Conservation (phyloP, 2,329 filamentous ascomycete genomes). For the Drechslera avenae region DNA sequence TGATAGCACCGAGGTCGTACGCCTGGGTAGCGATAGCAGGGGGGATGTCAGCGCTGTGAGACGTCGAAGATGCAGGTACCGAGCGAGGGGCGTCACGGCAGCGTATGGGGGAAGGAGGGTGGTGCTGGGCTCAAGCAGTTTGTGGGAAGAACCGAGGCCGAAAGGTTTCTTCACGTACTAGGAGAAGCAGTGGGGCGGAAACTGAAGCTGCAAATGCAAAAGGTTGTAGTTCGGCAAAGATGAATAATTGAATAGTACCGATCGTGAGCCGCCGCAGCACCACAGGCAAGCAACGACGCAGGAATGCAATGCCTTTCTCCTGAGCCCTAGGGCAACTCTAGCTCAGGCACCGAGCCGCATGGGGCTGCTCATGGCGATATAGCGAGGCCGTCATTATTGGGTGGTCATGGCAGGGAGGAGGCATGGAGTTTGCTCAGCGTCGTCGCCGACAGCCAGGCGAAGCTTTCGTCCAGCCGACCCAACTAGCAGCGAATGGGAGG, state of each 20-base stretch:
- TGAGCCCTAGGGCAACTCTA: constrained; percentile 29
- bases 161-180: constrained; percentile 36
- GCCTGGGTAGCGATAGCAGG: constrained; percentile 29
- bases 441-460: constrained; percentile 32
- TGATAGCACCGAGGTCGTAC: constrained; percentile 34
- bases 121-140: constrained; percentile 22
- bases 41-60: constrained; percentile 36
- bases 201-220: constrained; percentile 35
- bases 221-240: constrained; percentile 33
- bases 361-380: constrained; percentile 35
- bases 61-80: constrained; percentile 42
- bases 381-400: constrained; percentile 42
- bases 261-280: constrained; percentile 35
- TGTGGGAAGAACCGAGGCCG: constrained; percentile 29
- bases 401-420: constrained; percentile 38
- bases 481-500: constrained; percentile 25
- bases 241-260: constrained; percentile 40
- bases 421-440: constrained; percentile 29
- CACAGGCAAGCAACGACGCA: constrained; percentile 25
- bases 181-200: constrained; percentile 35
- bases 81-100: constrained; percentile 27
- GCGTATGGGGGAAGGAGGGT: constrained; percentile 24
- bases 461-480: constrained; percentile 26
- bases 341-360: constrained; percentile 43
- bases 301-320: constrained; percentile 35